Conservation (phyloP, 1,139 yeast species). For the Yamadazyma atlantica region DNA sequence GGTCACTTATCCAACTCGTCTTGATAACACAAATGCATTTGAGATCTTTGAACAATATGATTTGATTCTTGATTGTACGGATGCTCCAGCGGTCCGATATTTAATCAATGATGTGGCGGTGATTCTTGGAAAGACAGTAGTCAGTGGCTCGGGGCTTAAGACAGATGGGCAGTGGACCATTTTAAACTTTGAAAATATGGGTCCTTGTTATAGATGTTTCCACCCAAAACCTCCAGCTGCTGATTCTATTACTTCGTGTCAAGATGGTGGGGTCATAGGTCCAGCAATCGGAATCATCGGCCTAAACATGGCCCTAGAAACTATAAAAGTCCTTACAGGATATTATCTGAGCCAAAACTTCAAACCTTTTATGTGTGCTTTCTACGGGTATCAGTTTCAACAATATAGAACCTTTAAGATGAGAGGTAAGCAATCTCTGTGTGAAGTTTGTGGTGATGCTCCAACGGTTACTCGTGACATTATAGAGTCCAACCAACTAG, state of each 20-base stretch:
- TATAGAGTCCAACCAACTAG: conserved; percentile 48
- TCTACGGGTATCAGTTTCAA: conserved; percentile 74
- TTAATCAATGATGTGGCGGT: conserved; percentile 86
- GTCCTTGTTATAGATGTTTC: conserved; percentile 95
- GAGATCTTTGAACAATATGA: conserved; percentile 65
- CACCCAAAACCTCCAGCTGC: conserved; percentile 92
- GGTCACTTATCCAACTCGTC: conserved; percentile 49
- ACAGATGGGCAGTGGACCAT: conserved; percentile 89
- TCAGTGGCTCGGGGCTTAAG: conserved; percentile 89
- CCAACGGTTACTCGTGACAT: conserved; percentile 44
- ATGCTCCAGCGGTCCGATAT: conserved; percentile 85
- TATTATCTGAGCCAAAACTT: conserved; percentile 53
- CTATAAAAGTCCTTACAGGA: conserved; percentile 70
- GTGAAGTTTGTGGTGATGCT: conserved; percentile 65
- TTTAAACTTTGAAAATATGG: conserved; percentile 61
- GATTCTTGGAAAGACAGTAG: conserved; percentile 63
- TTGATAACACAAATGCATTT: conserved; percentile 61
- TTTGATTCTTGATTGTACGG: conserved; percentile 88
- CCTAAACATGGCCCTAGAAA: conserved; percentile 81
- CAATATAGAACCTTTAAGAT: conserved; percentile 72
- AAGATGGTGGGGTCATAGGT: conserved; percentile 94
- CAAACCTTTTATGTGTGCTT: conserved; percentile 67
- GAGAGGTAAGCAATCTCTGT: conserved; percentile 63
- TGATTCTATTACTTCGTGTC: conserved; percentile 76
- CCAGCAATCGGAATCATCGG: conserved; percentile 95